Percentiles rank a stretch among this genome's conserved stretches.
Conservation (phyloP, 2,329 filamentous ascomycete species). For the Coniosporium tulheliwenetii region DNA sequence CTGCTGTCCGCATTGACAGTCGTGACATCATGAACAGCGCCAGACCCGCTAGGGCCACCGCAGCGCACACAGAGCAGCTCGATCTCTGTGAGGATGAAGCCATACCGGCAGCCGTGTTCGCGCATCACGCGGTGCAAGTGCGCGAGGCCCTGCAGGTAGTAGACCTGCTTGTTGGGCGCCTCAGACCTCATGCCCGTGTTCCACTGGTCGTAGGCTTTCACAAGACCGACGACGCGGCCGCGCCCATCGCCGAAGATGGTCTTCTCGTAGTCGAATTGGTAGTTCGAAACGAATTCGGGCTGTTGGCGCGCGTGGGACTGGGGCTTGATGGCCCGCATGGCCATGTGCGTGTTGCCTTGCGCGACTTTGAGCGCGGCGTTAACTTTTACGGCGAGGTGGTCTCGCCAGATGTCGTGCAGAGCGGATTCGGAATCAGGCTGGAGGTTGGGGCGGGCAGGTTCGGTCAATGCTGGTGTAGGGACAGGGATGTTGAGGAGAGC, state of each 20-base stretch:
- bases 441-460: constrained; percentile 39
- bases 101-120: constrained; percentile 82
- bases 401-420: constrained; percentile 59
- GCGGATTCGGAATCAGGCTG: constrained; percentile 65
- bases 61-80: constrained; percentile 83
- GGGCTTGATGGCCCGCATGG: constrained; percentile 25
- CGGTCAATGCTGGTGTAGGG: constrained; percentile 48
- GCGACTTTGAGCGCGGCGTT: constrained; percentile 71
- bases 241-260: constrained; percentile 29
- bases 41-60: constrained; percentile 32
- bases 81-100: constrained; percentile 92
- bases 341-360: constrained; percentile 47
- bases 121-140: constrained; percentile 87
- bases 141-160: constrained; percentile 75
- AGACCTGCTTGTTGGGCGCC: constrained; percentile 67
- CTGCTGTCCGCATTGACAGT: constrained; percentile 18
- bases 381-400: constrained; percentile 71
- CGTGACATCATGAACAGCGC: constrained; percentile 2
- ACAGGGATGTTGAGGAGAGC: constrained; percentile 50
- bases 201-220: constrained; percentile 85
- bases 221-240: constrained; percentile 63
- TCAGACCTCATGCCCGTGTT: constrained; percentile 88
- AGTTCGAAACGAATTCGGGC: constrained; percentile 50
- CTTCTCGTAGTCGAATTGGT: constrained; percentile 35
- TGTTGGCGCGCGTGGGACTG: constrained; percentile 34